Conservation (phyloP, 306 rosid genomes). For the Vicia faba region DNA sequence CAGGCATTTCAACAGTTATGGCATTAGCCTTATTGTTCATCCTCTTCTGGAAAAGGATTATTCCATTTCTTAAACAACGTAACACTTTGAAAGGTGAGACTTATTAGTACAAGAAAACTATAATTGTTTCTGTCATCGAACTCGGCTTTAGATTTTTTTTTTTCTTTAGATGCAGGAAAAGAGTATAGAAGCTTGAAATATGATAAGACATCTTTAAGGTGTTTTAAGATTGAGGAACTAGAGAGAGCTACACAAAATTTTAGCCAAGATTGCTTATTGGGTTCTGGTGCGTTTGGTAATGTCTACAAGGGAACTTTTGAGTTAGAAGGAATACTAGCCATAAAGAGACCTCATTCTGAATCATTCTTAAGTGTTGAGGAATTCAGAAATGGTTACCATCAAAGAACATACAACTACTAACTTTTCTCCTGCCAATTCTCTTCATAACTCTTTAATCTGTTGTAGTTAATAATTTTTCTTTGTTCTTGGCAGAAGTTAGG, state of each 20-base stretch:
- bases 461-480: slow-evolving; percentile 17
- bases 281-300: slow-evolving; percentile 81
- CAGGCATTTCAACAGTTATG: slow-evolving; percentile 52
- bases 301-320: slow-evolving; percentile 69
- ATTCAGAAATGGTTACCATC: slow-evolving; percentile 65
- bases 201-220: slow-evolving; percentile 52
- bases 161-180: slow-evolving; percentile 21
- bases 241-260: slow-evolving; percentile 70
- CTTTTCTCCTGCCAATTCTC: too few species aligned
- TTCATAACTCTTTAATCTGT: background rate
- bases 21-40: slow-evolving; percentile 40
- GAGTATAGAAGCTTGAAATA: slow-evolving; percentile 35
- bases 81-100: slow-evolving; percentile 46
- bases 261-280: slow-evolving; percentile 61
- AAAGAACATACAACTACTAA: background rate
- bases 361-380: slow-evolving; percentile 59
- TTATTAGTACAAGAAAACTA: background rate
- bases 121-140: background rate
- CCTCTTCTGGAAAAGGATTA: slow-evolving; percentile 45
- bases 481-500: slow-evolving; percentile 61
- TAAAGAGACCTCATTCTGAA: slow-evolving; percentile 68
- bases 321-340: slow-evolving; percentile 60
- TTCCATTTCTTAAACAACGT: slow-evolving; percentile 41
- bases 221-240: slow-evolving; percentile 60
- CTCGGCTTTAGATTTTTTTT: background rate